Percentiles rank a stretch among this genome's conserved stretches.
Evolutionary conservation across 306 rosid genomes (phyloP).

Genomic region (Inga leiocalycina): DNA sequence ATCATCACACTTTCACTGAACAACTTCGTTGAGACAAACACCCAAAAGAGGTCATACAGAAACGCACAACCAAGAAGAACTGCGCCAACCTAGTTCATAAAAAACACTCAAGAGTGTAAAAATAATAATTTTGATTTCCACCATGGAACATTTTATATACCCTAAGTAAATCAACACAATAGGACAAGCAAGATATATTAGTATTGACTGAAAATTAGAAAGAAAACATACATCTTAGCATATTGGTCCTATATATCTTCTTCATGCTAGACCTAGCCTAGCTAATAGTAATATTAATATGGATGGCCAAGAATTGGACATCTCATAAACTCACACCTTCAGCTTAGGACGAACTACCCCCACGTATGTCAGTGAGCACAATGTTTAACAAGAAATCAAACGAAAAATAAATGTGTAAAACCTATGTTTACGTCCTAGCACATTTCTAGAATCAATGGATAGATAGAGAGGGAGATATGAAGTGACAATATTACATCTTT

Average conservation of each 20-base stretch:
- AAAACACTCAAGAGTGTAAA: conserved; percentile 38
- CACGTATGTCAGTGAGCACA: background rate
- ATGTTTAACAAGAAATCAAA: background rate
- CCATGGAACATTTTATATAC: background rate
- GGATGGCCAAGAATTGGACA: background rate
- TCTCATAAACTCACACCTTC: no score
- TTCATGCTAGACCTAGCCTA: background rate
- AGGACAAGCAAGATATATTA: conserved; percentile 8
- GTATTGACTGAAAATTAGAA: conserved; percentile 4
- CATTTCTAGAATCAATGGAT: background rate
- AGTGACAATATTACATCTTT: background rate
- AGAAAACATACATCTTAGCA: conserved; percentile 2
- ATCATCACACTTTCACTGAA: conserved; percentile 99
- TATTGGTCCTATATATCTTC: background rate
- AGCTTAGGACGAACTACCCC: background rate
- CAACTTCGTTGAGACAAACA: conserved; percentile 79
- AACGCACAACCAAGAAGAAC: conserved; percentile 96
- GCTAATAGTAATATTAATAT: background rate
- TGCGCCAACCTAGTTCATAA: conserved; percentile 76
- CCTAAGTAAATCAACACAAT: background rate
- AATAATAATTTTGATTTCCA: conserved; percentile 26
- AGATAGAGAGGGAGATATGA: background rate
- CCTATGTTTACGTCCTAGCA: background rate
- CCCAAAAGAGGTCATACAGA: conserved; percentile 94
- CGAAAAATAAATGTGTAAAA: background rate